Evolutionary conservation across 106 monocot genomes (phyloP).

Genomic region (Hemerocallis citrina): DNA sequence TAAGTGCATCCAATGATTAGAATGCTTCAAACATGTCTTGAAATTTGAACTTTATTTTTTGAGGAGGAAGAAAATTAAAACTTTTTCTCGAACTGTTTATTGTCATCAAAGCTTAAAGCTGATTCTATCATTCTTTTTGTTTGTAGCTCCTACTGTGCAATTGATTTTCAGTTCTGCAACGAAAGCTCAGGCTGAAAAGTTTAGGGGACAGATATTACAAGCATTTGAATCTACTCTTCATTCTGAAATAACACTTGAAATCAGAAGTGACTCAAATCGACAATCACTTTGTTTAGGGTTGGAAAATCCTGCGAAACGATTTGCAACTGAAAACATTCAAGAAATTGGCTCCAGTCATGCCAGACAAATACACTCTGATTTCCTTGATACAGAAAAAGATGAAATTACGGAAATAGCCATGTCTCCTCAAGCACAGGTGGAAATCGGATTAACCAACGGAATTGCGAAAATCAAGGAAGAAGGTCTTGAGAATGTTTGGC

Average conservation of each 20-base stretch:
- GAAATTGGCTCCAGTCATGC: slow-evolving; percentile 24
- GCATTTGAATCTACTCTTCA: slow-evolving; percentile 79
- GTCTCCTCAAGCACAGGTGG: slow-evolving; percentile 18
- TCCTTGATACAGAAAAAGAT: slow-evolving; percentile 37
- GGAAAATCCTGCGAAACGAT: slow-evolving; percentile 21
- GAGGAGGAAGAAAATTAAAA: too few species aligned
- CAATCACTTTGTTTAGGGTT: slow-evolving; percentile 8
- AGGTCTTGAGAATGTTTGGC: slow-evolving; percentile 19
- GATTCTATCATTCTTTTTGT: slow-evolving; percentile 10
- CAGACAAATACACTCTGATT: slow-evolving; percentile 18
- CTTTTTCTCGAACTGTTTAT: neutral
- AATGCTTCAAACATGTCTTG: too few species aligned
- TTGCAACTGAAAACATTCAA: slow-evolving; percentile 19
- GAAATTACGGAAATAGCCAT: slow-evolving; percentile 38
- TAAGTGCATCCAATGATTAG: too few species aligned
- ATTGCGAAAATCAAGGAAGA: slow-evolving; percentile 8
- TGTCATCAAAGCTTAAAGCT: slow-evolving; percentile 7
- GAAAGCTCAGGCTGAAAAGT: slow-evolving; percentile 87
- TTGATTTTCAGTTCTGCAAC: slow-evolving; percentile 56
- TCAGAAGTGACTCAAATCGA: slow-evolving; percentile 56
- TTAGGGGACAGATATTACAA: slow-evolving; percentile 67
- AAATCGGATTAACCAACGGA: slow-evolving; percentile 8
- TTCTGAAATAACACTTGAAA: slow-evolving; percentile 75
- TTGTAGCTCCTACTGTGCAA: slow-evolving; percentile 76
- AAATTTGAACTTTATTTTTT: too few species aligned